Evolutionary conservation across 495 filamentous ascomycete species (phyloP), one percentile per base, ranked within the genome.

Genomic region (Hypoxylon rickii): DNA sequence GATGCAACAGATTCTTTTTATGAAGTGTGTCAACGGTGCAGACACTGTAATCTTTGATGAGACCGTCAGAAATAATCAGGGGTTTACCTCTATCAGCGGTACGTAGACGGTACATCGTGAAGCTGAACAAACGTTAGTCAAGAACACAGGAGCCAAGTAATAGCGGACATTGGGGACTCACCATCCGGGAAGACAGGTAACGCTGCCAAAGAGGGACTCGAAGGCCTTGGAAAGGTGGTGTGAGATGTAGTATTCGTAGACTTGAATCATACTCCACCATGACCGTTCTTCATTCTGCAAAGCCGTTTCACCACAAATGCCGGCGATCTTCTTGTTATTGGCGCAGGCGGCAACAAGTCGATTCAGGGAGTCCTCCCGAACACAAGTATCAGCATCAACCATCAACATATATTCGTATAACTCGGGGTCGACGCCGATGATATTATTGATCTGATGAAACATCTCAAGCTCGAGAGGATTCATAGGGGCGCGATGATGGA

Each of bases 181-280:
- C 93, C 94, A 98, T 79, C 94, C 94, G 59, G 94, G 94, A 74
- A 98, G 84, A 86, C 94, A 98, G 39, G 92, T 96, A 58, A 97
- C 92, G 68, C 88, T 93, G 67, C 89, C 92, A 59, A 97, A 97
- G 34, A 97, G 81, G 36, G 90, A 96, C 72, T 97, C 92, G 61
- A 97, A 97, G 48, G 92, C 89, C 77, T 97, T 97, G 29, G 92
- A 74, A 56, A 97, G 74, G 72, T 97, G 87, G 79, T 97, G 92
- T 16, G 92, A 96, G 68, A 97, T 97, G 70, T 88, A 97, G 76
- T 97, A 97, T 72, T 97, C 92, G 73, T 97, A 97, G 51, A 97
- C 94, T 71, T 98, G 94, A 67, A 98, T 98, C 94, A 98, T 98
- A 7, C 95, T 98, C 90, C 90, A 95, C 91, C 92, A 97, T 61